Evolutionary conservation across 1,139 yeast genomes (phyloP).

Genomic region (Blastobotrys apis): DNA sequence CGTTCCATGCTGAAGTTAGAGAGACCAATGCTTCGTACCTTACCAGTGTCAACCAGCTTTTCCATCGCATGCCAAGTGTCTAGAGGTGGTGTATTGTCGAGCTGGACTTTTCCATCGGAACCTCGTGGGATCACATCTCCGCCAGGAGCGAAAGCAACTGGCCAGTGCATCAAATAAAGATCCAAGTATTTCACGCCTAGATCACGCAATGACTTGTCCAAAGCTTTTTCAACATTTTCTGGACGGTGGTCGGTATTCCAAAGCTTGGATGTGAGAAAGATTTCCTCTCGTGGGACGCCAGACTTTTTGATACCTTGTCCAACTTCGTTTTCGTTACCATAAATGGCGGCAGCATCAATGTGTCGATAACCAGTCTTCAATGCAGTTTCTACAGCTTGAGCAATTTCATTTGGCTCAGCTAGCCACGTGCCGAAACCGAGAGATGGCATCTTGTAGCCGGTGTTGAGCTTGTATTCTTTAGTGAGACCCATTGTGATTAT

Average conservation of each 20-base stretch:
- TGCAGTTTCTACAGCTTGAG: conserved; percentile 29
- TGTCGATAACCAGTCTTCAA: conserved; percentile 50
- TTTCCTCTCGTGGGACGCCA: conserved; percentile 51
- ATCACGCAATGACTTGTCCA: conserved; percentile 53
- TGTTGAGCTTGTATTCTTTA: conserved; percentile 14
- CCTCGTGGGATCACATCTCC: conserved; percentile 34
- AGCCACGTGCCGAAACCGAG: conserved; percentile 61
- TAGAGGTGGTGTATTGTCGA: too few species aligned
- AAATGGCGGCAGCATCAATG: conserved; percentile 57
- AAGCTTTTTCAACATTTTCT: conserved; percentile 51
- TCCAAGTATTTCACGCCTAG: conserved; percentile 66
- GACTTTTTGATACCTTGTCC: conserved; percentile 41
- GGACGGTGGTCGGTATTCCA: conserved; percentile 55
- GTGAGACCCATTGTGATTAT: not conserved
- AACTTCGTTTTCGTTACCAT: conserved; percentile 53
- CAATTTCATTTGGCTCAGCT: too few species aligned
- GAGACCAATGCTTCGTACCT: conserved; percentile 69
- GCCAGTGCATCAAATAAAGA: conserved; percentile 72
- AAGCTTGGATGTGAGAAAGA: conserved; percentile 70
- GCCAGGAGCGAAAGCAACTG: conserved; percentile 43
- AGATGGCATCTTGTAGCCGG: conserved; percentile 41
- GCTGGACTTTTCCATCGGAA: conserved; percentile 71
- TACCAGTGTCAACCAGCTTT: conserved; percentile 49
- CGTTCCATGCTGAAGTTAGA: conserved; percentile 76
- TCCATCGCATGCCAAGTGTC: conserved; percentile 45